These are phyloP conservation scores for Exophiala phaeomuriformis DNA, from an alignment of 2,329 filamentous ascomycete genomes.

Conservation along the genomic window DNA sequence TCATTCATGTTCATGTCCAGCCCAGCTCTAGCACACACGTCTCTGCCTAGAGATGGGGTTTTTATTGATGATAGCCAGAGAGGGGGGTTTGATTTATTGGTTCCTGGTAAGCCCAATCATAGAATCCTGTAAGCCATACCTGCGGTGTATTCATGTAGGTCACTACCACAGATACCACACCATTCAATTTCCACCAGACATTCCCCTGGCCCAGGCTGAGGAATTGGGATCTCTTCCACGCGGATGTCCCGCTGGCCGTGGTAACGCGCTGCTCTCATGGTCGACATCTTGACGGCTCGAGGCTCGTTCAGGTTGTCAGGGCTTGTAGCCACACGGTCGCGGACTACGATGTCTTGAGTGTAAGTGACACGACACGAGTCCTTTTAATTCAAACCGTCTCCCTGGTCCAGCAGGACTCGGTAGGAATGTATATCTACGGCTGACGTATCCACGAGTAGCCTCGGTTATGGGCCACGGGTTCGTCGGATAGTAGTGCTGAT, in stretches of 20 bases:
- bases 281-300: background rate
- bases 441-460: too few relatives aligned
- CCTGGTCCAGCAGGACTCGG: too few relatives aligned
- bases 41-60: too few relatives aligned
- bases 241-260: conserved; percentile 39
- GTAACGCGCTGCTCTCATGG: conserved; percentile 42
- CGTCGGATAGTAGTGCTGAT: too few relatives aligned
- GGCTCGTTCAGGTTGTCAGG: too few relatives aligned
- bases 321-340: too few relatives aligned
- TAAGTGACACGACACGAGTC: too few relatives aligned
- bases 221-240: conserved; percentile 37
- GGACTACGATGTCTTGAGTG: too few relatives aligned
- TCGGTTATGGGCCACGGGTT: too few relatives aligned
- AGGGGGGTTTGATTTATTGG: background rate
- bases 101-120: background rate
- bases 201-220: conserved; percentile 34
- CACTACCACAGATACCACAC: conserved; percentile 28
- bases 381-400: too few relatives aligned
- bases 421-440: too few relatives aligned
- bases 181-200: conserved; percentile 32
- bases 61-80: too few relatives aligned
- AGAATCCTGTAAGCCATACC: conserved; percentile 1
- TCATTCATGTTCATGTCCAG: background rate
- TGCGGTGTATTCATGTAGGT: conserved; percentile 42
- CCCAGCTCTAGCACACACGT: background rate